A percentile compares a stretch with the other conserved stretches of the same genome.
Conservation (phyloP, 1,284 basidiomycete genomes). For the Cutaneotrichosporon dermatis region DNA sequence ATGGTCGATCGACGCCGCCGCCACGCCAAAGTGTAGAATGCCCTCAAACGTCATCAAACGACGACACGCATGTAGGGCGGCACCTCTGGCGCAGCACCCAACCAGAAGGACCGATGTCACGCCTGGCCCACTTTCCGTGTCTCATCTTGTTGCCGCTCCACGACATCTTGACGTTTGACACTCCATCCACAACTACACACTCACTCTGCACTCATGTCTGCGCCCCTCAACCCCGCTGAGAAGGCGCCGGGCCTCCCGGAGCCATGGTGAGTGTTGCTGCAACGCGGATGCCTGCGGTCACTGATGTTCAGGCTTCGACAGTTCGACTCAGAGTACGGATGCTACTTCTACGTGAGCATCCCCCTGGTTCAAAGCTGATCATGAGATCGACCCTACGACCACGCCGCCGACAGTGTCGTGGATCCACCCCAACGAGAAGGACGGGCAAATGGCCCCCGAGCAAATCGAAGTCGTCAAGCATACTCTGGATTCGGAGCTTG, state of each 20-base stretch:
- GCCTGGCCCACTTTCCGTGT: too few relatives aligned
- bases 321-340: neutral
- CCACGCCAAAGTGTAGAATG: too few relatives aligned
- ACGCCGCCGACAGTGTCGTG: constrained; percentile 34
- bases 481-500: neutral
- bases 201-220: neutral
- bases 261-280: neutral
- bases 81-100: too few relatives aligned
- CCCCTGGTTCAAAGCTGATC: too few relatives aligned
- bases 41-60: too few relatives aligned
- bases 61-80: too few relatives aligned
- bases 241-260: neutral
- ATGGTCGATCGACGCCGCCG: too few relatives aligned
- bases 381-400: constrained; percentile 30
- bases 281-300: too few relatives aligned
- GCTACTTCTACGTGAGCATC: neutral
- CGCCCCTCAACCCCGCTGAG: neutral
- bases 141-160: too few relatives aligned
- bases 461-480: constrained; percentile 22
- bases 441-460: constrained; percentile 30
- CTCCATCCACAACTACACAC: too few relatives aligned
- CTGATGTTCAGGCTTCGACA: neutral
- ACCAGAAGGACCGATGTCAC: too few relatives aligned
- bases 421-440: constrained; percentile 28
- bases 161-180: too few relatives aligned